These are phyloP conservation scores for Cryptosporidium meleagridis DNA, from an alignment of 169 alveolate species.

Conservation along the genomic window DNA sequence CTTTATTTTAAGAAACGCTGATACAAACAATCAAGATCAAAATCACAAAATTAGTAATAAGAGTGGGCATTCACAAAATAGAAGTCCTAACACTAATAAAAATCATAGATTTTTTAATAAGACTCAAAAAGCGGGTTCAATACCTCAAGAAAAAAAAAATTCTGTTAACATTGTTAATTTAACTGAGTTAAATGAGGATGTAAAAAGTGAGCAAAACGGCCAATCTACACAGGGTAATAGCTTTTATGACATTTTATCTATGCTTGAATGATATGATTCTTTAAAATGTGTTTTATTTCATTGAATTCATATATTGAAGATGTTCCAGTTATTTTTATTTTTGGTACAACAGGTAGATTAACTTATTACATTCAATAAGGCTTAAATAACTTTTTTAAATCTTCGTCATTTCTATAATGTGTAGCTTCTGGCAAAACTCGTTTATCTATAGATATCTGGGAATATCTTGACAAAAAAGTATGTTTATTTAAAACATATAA, in stretches of 20 bases:
- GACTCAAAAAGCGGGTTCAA: background rate
- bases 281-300: slow-evolving; percentile 2
- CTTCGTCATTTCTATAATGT: background rate
- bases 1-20: background rate
- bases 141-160: background rate
- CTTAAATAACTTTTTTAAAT: background rate
- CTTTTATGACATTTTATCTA: slow-evolving; percentile 60
- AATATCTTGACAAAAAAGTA: slow-evolving; percentile 42
- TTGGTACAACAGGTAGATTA: slow-evolving; percentile 71
- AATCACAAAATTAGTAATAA: background rate
- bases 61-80: background rate
- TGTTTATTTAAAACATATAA: background rate
- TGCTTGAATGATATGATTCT: slow-evolving; percentile 8
- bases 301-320: background rate
- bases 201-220: background rate
- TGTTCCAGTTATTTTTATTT: slow-evolving; percentile 58
- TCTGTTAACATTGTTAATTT: background rate
- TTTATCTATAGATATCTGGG: slow-evolving; percentile 58
- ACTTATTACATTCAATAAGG: background rate
- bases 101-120: background rate
- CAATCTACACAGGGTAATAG: slow-evolving; percentile 1
- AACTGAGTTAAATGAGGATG: background rate
- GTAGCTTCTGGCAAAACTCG: slow-evolving; percentile 73
- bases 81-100: background rate
- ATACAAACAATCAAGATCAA: background rate